Evolutionary conservation across 331 rosid species (phyloP).

Genomic region (Rosa hybrid): DNA sequence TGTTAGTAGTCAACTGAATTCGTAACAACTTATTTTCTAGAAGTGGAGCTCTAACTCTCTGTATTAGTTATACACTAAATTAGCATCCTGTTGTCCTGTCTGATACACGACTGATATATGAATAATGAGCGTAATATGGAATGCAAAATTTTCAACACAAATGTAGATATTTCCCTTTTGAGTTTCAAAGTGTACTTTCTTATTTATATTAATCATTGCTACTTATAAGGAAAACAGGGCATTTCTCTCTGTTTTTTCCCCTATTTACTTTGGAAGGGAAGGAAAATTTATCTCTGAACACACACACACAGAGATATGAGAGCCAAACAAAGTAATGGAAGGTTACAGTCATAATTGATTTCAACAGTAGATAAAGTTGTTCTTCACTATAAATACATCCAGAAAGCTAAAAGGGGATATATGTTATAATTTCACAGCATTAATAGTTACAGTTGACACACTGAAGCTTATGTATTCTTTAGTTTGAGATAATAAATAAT

Average conservation of each 20-base stretch:
- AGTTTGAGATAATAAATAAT: conserved; percentile 6
- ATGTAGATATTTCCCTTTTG: background rate
- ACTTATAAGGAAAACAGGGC: background rate
- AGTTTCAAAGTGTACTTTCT: background rate
- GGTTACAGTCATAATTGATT: background rate
- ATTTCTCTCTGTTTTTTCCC: background rate
- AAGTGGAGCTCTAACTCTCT: background rate
- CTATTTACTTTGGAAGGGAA: background rate
- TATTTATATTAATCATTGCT: background rate
- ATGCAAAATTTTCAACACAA: background rate
- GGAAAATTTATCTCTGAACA: background rate
- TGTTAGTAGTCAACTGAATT: background rate
- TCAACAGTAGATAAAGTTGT: background rate
- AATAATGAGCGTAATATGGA: background rate
- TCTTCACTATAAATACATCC: background rate
- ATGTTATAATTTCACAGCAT: background rate
- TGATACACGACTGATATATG: background rate
- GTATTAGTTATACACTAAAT: background rate
- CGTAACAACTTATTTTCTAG: background rate
- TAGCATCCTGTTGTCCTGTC: background rate
- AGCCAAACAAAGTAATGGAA: background rate
- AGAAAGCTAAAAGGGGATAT: background rate
- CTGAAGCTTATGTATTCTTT: background rate
- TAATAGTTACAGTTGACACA: background rate
- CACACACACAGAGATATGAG: too few species aligned